Evolutionary conservation across 495 filamentous ascomycete genomes (phyloP), one percentile per base, ranked within the genome.

Genomic region (Hyaloscypha hepaticicola): DNA sequence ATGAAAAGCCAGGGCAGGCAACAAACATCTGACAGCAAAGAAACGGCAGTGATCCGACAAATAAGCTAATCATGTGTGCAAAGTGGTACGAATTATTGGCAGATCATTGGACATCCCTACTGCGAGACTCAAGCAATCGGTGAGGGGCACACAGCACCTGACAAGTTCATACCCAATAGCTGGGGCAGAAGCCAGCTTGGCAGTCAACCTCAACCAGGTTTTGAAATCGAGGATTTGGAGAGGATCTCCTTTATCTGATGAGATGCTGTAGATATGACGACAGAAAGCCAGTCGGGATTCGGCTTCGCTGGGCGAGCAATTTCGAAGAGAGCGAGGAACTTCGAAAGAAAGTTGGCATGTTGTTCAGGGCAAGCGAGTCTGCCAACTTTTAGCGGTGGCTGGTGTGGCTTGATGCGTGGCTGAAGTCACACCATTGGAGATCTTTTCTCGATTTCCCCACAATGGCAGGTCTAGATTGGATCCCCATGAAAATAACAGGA

Each of bases 391-490:
- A 58, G 33, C 3, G 22, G 33, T 38, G 56, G 29, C 33, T 58
- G 56, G 24, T 58, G 56, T 58, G 28, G 31, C 12, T 41, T 21
- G 29, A 41, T 22, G 50, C 50, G 50, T 53, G 50, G 50, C 50
- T 53, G 50, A 16, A 16, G 38, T 45, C 19, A 3, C 38, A 1
- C 19, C 38, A 16, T 33, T 3, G 38, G 9, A 16, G 38, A 45
- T 3, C 38, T 4, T n/a, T 45, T 14, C 38, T 45, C 38, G 38
- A 45, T 45, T 45, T 45, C 38, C 5, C 38, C 38, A 16, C 38
- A 14, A 14, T 53, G 71, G 67, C 9, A 55, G 45, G 71, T 76
- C 7, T 66, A 69, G 51, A 73, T 45, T 16, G 6, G 38, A 45
- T 16, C 11, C 16, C 16, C 38, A 45, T 45, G 9, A 45, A 45